Evolutionary conservation across 2,329 filamentous ascomycete genomes (phyloP), one percentile per base, ranked within the genome.

Genomic region (Monosporascus sp.): DNA sequence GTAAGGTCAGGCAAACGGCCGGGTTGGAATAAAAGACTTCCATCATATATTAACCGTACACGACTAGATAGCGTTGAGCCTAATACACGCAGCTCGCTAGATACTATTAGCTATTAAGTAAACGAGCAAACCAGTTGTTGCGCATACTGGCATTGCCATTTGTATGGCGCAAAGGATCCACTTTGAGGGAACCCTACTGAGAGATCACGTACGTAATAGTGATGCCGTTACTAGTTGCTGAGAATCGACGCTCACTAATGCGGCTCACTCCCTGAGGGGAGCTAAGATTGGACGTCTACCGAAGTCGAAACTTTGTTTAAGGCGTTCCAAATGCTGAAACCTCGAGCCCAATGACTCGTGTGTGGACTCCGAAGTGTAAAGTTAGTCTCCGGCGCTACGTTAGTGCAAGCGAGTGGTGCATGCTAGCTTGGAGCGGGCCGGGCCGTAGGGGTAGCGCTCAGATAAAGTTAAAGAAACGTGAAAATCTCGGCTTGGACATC

Each of bases 11-110:
- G 45, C 45, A 57, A 51, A 50, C 27, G 37, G 48, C 48, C 45
- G 54, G 44, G 58, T 35, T 38, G 57, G 56, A 58, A 55, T 58
- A 52, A 59, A 60, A 60, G 55, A 49, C 24, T 54, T 59, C 55
- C 54, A 41, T 41, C 3, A 1, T 19, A 19, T n/a, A 41, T 41
- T 19, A 41, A 35, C 1, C 31, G 31, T 7, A 35, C 11, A 35
- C 31, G 31, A 35, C 31, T 3, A 14, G 31, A 35, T 35, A 35
- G 14, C 14, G 31, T 35, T 35, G 11, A 14, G 31, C 9, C 14
- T 35, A 35, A 14, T 35, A 35, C 4, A 35, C 31, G 31, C 11
- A 5, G 31, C 11, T 14, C 5, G 5, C 4, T 14, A 35, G 31
- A 35, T 5, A 35, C 31, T 35, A 35, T 35, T 35, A 14, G 31